A percentile compares a stretch with the other conserved stretches of the same genome.
phyloP scores from a whole-genome alignment of 2,329 filamentous ascomycete species.

The Fusarium sacchari region DNA sequence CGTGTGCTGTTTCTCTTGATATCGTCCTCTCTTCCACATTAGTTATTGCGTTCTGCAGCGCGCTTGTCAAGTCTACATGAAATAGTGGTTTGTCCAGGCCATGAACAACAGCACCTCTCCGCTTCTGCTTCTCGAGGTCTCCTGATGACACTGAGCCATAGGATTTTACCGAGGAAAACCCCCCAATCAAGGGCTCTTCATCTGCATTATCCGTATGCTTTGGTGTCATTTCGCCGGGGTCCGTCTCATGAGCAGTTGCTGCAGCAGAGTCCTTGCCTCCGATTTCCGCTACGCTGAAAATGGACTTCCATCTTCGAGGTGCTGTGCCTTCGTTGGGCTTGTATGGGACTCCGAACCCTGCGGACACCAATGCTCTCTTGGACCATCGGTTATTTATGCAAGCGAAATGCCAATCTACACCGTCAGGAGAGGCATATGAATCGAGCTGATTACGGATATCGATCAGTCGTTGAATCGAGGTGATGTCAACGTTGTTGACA shows the following conservation, averaged over 20 bases:
- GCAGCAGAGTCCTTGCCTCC: constrained; percentile 77
- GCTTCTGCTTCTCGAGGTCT: constrained; percentile 52
- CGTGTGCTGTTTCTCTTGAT: constrained; percentile 21
- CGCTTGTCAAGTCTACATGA: constrained; percentile 91
- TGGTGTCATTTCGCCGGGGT: constrained; percentile 53
- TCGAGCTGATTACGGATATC: constrained; percentile 96
- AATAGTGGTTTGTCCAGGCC: constrained; percentile 92
- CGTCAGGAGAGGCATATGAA: constrained; percentile 79
- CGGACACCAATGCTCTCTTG: constrained; percentile 86
- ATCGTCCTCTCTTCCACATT: constrained; percentile 72
- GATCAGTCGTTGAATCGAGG: constrained; percentile 90
- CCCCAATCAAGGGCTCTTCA: constrained; percentile 50
- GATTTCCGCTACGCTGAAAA: constrained; percentile 92
- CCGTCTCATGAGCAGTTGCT: constrained; percentile 70
- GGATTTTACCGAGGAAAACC: constrained; percentile 1
- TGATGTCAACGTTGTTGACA: constrained; percentile 94
- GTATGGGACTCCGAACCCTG: constrained; percentile 87
- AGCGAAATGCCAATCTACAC: constrained; percentile 96
- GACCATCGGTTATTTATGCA: constrained; percentile 91
- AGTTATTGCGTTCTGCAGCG: constrained; percentile 85
- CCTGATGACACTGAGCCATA: constrained; percentile 34
- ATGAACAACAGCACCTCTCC: constrained; percentile 74
- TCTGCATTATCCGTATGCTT: constrained; percentile 49
- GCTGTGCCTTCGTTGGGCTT: constrained; percentile 53
- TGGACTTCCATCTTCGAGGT: constrained; percentile 85